Evolutionary conservation across 2,329 filamentous ascomycete genomes (phyloP).

Genomic region (Stachybotrys echinatus): DNA sequence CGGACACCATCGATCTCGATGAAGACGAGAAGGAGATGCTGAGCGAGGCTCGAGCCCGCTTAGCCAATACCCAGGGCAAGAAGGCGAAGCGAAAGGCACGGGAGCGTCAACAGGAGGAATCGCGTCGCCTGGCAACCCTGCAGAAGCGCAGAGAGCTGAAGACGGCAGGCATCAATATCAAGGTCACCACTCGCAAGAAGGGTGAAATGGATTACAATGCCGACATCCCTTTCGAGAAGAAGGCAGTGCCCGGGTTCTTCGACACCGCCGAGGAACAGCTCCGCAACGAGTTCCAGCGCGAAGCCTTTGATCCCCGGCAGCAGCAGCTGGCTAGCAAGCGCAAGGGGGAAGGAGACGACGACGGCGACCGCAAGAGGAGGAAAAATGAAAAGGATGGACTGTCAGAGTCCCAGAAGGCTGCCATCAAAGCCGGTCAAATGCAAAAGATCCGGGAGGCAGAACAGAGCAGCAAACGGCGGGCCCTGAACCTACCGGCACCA

Average conservation of each 20-base stretch:
- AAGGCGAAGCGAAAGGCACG: conserved; percentile 97
- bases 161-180: conserved; percentile 97
- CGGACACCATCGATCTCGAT: conserved; percentile 95
- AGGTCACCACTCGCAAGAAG: conserved; percentile 83
- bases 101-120: conserved; percentile 93
- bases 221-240: conserved; percentile 96
- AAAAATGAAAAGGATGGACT: conserved; percentile 82
- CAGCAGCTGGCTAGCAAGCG: conserved; percentile 87
- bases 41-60: conserved; percentile 89
- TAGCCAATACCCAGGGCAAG: conserved; percentile 97
- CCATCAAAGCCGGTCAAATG: conserved; percentile 87
- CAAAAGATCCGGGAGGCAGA: conserved; percentile 95
- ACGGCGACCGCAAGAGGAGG: conserved; percentile 74
- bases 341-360: conserved; percentile 87
- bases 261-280: conserved; percentile 80
- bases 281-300: conserved; percentile 77
- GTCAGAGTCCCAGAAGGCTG: conserved; percentile 77
- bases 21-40: conserved; percentile 99
- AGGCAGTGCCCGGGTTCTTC: conserved; percentile 82
- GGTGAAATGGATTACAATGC: conserved; percentile 99
- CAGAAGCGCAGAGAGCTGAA: conserved; percentile 97
- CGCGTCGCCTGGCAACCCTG: conserved; percentile 77
- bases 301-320: conserved; percentile 86
- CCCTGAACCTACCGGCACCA: conserved; percentile 77
- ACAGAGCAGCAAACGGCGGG: conserved; percentile 86